Evolutionary conservation across 2,329 filamentous ascomycete species (phyloP), one percentile per base, ranked within the genome.

Genomic region (Lachnellula willkommii): DNA sequence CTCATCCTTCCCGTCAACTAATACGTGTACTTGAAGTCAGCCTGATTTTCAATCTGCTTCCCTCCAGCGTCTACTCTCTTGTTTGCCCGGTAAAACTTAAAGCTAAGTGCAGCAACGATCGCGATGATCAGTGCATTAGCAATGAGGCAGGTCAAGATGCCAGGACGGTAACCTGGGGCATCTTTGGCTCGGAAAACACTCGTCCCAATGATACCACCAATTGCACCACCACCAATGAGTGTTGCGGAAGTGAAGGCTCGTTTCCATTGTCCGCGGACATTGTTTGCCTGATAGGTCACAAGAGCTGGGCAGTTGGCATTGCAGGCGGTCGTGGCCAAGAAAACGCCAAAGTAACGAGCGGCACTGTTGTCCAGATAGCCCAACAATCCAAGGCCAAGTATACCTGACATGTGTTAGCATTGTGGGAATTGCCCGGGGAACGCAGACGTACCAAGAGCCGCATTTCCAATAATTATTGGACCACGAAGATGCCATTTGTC

Each of bases 201-300:
- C 62, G 81, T 83, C 26, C 88, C 88, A 1, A 82, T 81, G 60
- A 94, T 94, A 36, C 90, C 89, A 39, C 90, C 90, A 26, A 95
- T 75, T 2, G 88, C 89, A 7, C 89, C 89, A 50, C 88, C 83
- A 1, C 86, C 87, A 3, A 94, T 87, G 2, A 93, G 79, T 0
- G 85, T 87, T 2, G 89, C 88, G 57, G 83, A 88, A 69, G 83
- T 86, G 63, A 94, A 85, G 1, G 89, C 89, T 48, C 90, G 83
- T 75, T 93, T 95, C 89, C 89, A 95, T 73, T 94, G 89, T 0
- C 89, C 42, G 17, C 47, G 48, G n/a, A 53, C 59, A 35, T 75
- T 93, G 88, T 75, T 90, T 43, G 89, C 88, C 74, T 93, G 89
- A 74, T 90, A 94, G 0, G 88, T 81, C 75, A 95, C 83, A 47